These are phyloP conservation scores for thale cress (Arabidopsis thaliana) DNA, from an alignment of 345 rosid species.

Conservation along the genomic window TAIR10.1 NC_003076.8:25318001-25318500, in stretches of 20 bases:
- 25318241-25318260: conserved; percentile 10
- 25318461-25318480: not conserved
- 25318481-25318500: not conserved
- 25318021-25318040: conserved; percentile 92
- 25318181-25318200: conserved; percentile 92
- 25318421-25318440: not conserved
- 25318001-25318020: conserved; percentile 69
- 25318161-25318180: conserved; percentile 81
- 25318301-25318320: not conserved
- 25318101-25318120: conserved; percentile 99
- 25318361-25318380: not conserved
- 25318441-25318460: not conserved
- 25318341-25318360: not conserved
- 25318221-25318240: conserved; percentile 36
- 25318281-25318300: not conserved
- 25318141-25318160: conserved; percentile 97
- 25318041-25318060: conserved; percentile 95
- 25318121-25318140: conserved; percentile 98
- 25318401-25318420: no score
- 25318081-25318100: conserved; percentile 98
- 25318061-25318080: conserved; percentile 82
- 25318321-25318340: no score
- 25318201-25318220: conserved; percentile 61
- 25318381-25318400: not conserved
- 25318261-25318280: conserved; percentile 1